Evolutionary conservation across 805 yeast genomes (phyloP).

Genomic region (Starmerella stigmatis): DNA sequence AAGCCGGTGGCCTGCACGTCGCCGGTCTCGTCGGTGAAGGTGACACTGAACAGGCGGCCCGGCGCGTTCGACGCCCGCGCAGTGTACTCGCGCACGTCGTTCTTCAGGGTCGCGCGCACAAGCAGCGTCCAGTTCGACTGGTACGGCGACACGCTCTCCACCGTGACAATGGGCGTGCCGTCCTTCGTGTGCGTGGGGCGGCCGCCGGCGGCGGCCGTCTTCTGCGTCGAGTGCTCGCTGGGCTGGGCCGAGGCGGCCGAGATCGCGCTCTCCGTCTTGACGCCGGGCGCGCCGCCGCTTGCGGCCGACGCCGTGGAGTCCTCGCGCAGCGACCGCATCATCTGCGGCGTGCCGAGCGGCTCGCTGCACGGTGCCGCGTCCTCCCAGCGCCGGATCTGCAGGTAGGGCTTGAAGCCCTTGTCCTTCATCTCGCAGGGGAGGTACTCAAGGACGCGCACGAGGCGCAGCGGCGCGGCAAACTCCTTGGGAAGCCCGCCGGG

Average conservation of each 20-base stretch:
- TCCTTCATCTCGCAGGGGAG: conserved; percentile 7
- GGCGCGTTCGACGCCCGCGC: conserved; percentile 38
- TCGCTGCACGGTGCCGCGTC: conserved; percentile 9
- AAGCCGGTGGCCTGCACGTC: conserved; percentile 95
- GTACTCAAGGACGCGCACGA: conserved; percentile 8
- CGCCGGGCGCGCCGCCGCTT: too few species aligned
- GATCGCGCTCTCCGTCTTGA: too few species aligned
- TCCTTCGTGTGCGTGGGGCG: conserved; percentile 3
- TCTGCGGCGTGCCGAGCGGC: conserved; percentile 5
- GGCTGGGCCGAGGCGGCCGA: too few species aligned
- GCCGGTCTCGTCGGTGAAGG: conserved; percentile 85
- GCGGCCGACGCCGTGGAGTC: too few species aligned
- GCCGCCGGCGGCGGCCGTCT: neutral
- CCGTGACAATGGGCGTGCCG: conserved; percentile 8
- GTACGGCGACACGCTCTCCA: conserved; percentile 59
- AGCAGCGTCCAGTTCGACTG: conserved; percentile 86
- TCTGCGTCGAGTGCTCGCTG: conserved; percentile 5
- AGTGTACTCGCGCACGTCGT: conserved; percentile 80
- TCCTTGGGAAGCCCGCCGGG: neutral
- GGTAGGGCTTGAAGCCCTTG: conserved; percentile 4
- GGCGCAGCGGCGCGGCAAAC: conserved; percentile 8
- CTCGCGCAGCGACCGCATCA: conserved; percentile 1
- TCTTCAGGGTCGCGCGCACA: conserved; percentile 81
- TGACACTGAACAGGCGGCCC: conserved; percentile 81
- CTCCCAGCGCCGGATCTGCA: conserved; percentile 5